A percentile compares a stretch with the other conserved stretches of the same genome.
Conservation (phyloP, 2,329 filamentous ascomycete species). For the Nannizziopsis barbatae region DNA sequence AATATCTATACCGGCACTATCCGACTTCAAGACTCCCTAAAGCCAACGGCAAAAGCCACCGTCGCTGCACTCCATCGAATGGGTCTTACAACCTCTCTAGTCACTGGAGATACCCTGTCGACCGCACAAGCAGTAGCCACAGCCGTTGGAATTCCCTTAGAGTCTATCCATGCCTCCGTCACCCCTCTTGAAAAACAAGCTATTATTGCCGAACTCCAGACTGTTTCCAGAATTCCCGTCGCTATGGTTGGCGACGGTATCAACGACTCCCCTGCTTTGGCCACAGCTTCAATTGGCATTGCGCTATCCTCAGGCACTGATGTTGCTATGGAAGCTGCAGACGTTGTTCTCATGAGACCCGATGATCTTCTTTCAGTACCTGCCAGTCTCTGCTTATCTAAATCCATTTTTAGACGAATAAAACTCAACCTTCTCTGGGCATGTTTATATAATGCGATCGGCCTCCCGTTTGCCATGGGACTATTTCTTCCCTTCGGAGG, state of each 20-base stretch:
- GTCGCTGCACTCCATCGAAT: conserved; percentile 73
- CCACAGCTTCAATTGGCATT: conserved; percentile 85
- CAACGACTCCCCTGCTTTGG: conserved; percentile 92
- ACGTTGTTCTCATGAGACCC: conserved; percentile 88
- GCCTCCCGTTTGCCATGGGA: conserved; percentile 93
- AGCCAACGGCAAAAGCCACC: conserved; percentile 69
- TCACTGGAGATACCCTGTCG: conserved; percentile 81
- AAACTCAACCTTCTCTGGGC: conserved; percentile 89
- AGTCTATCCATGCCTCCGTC: conserved; percentile 74
- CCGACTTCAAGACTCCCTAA: conserved; percentile 80
- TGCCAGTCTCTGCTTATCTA: conserved; percentile 67
- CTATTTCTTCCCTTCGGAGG: conserved; percentile 82
- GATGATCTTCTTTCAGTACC: conserved; percentile 90
- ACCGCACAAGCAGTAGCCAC: conserved; percentile 76
- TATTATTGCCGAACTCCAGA: conserved; percentile 69
- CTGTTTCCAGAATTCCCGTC: conserved; percentile 61
- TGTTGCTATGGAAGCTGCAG: conserved; percentile 93
- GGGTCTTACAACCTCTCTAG: conserved; percentile 77
- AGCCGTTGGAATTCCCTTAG: conserved; percentile 64
- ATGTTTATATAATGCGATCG: conserved; percentile 82
- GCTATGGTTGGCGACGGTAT: conserved; percentile 98
- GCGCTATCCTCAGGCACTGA: conserved; percentile 88
- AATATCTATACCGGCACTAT: conserved; percentile 69
- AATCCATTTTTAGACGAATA: conserved; percentile 80
- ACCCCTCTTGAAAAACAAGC: conserved; percentile 83